These are phyloP conservation scores for Collybia mongolica DNA, from an alignment of 768 basidiomycete genomes.

Conservation along the genomic window DNA sequence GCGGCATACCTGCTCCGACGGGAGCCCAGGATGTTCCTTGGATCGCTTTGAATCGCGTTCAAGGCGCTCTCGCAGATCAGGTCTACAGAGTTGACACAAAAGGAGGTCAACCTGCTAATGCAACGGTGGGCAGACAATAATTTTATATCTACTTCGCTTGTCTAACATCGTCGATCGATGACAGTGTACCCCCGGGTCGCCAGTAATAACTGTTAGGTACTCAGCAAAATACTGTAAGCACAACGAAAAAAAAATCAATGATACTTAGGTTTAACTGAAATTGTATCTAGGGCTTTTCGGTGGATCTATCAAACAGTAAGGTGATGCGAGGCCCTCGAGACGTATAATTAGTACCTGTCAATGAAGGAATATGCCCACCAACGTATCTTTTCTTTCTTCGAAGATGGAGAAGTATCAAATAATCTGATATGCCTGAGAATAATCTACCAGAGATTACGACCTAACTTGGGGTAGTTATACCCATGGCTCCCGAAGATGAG, in stretches of 20 bases:
- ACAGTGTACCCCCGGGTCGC: slow-evolving; percentile 36
- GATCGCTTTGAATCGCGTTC: slow-evolving; percentile 41
- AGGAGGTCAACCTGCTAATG: slow-evolving; percentile 41
- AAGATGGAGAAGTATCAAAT: background rate
- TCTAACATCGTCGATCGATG: background rate
- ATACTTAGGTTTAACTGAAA: background rate
- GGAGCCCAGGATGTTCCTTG: slow-evolving; percentile 48
- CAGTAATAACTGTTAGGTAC: slow-evolving; percentile 45
- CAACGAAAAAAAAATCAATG: background rate
- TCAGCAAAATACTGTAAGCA: slow-evolving; percentile 47
- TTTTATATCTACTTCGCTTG: background rate
- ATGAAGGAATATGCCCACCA: too few relatives aligned
- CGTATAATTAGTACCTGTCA: too few relatives aligned
- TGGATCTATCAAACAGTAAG: background rate
- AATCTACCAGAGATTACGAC: too few relatives aligned
- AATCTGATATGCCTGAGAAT: background rate
- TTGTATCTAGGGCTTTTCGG: slow-evolving; percentile 15
- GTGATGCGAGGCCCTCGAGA: too few relatives aligned
- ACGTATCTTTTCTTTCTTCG: background rate
- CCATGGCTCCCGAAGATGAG: too few relatives aligned
- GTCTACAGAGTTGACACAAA: slow-evolving; percentile 50
- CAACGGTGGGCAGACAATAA: slow-evolving; percentile 25
- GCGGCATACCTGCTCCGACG: slow-evolving; percentile 37
- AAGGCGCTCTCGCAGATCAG: slow-evolving; percentile 45
- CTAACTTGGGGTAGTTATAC: too few relatives aligned